Conservation (phyloP, 164 flowering plant species). For the Vitis riparia region DNA sequence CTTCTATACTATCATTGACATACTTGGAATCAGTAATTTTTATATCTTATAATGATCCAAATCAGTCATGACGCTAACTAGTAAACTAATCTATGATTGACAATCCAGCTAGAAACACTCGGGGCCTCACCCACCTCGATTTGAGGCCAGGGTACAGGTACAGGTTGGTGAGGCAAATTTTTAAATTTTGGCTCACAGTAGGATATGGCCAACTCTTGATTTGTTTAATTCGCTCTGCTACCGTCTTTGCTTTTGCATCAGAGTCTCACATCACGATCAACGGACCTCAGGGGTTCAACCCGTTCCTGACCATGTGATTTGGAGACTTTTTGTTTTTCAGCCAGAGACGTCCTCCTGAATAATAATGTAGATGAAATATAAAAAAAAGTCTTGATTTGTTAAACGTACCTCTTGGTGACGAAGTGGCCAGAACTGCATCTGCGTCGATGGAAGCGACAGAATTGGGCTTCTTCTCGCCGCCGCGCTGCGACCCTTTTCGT, state of each 20-base stretch:
- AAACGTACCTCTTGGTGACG: slow-evolving; percentile 35
- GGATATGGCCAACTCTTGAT: slow-evolving; percentile 3
- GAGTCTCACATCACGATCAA: background rate
- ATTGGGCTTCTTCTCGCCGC: slow-evolving; percentile 29
- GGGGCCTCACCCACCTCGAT: slow-evolving; percentile 2
- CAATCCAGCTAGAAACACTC: slow-evolving; percentile 2
- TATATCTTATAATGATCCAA: background rate
- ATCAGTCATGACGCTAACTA: background rate
- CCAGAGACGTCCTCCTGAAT: no score
- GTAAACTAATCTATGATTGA: background rate
- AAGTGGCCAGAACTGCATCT: slow-evolving; percentile 12
- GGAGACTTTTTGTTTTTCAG: no score
- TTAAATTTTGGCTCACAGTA: background rate
- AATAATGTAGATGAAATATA: no score
- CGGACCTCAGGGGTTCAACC: background rate
- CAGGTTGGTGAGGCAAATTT: background rate
- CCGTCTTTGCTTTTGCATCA: background rate
- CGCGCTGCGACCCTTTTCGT: slow-evolving; percentile 50
- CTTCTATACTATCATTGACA: no score
- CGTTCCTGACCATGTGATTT: no score
- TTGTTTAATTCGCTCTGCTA: background rate
- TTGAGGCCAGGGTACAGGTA: background rate
- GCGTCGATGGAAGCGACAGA: slow-evolving; percentile 10
- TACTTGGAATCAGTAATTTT: no score
- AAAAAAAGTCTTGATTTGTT: no score